These are phyloP conservation scores for Rehmannia glutinosa DNA, from an alignment of 257 asterid species.

Conservation along the genomic window DNA sequence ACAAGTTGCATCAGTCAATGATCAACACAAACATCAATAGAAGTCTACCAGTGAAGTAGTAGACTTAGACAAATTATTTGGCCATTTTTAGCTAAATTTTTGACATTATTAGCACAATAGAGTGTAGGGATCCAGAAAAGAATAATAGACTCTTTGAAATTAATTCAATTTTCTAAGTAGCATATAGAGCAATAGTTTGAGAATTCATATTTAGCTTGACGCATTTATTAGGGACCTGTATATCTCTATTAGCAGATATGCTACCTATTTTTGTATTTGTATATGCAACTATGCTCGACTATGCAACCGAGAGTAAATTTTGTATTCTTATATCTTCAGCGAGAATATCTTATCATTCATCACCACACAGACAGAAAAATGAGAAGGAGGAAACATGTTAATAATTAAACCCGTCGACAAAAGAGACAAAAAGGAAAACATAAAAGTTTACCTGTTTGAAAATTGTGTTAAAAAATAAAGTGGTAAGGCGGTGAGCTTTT, in stretches of 20 bases:
- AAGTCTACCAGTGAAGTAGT: too few species aligned
- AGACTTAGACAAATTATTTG: too few species aligned
- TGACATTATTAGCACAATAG: not conserved
- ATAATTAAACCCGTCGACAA: not conserved
- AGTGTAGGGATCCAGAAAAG: not conserved
- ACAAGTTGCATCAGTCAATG: too few species aligned
- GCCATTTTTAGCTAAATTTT: too few species aligned
- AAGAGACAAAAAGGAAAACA: not conserved
- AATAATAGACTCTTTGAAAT: not conserved
- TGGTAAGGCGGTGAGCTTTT: slow-evolving; percentile 20
- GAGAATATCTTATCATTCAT: slow-evolving; percentile 11
- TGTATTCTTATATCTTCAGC: slow-evolving; percentile 21
- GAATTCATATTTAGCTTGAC: not conserved
- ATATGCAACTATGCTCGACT: slow-evolving; percentile 29
- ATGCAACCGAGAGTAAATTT: slow-evolving; percentile 25
- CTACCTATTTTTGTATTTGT: slow-evolving; percentile 31
- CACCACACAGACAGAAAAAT: not conserved
- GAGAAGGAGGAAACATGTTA: not conserved
- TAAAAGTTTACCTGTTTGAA: slow-evolving; percentile 41
- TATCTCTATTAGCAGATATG: slow-evolving; percentile 9
- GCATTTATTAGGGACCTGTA: slow-evolving; percentile 16
- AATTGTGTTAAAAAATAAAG: slow-evolving; percentile 24
- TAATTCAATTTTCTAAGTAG: slow-evolving; percentile 1
- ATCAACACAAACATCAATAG: too few species aligned
- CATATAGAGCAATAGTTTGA: not conserved